These are phyloP conservation scores for Harringtonia aguacate DNA, from an alignment of 2,329 filamentous ascomycete species.

Conservation along the genomic window DNA sequence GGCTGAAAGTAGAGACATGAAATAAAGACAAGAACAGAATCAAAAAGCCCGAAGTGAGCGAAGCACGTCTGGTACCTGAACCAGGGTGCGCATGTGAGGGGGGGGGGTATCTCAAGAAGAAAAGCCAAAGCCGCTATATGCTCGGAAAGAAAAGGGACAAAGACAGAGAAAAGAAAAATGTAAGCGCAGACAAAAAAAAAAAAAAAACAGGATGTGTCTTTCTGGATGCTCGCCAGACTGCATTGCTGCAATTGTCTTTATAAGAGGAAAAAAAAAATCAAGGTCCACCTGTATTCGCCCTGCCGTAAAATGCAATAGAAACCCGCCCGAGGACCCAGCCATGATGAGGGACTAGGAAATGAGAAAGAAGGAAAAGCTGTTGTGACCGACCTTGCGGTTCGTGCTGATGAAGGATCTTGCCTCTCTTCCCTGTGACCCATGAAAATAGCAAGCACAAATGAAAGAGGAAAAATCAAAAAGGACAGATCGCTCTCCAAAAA, in stretches of 20 bases:
- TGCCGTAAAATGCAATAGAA: constrained; percentile 42
- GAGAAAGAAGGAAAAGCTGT: constrained; percentile 14
- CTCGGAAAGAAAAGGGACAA: constrained; percentile 18
- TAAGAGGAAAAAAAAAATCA: constrained; percentile 16
- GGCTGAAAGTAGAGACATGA: constrained; percentile 13
- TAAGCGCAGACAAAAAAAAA: constrained; percentile 13
- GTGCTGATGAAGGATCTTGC: constrained; percentile 19
- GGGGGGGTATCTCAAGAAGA: constrained; percentile 14
- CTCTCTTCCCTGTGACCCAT: constrained; percentile 18
- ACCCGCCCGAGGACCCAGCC: constrained; percentile 42
- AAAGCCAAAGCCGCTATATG: constrained; percentile 8
- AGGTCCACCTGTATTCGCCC: constrained; percentile 39
- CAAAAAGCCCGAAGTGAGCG: constrained; percentile 7
- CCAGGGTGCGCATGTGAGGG: constrained; percentile 4
- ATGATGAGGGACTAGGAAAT: constrained; percentile 33
- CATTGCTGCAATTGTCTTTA: constrained; percentile 13
- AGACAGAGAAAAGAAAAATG: constrained; percentile 13
- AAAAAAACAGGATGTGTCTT: constrained; percentile 1
- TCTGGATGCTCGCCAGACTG: constrained; percentile 9
- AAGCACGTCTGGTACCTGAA: constrained; percentile 3
- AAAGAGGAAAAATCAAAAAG: constrained; percentile 19
- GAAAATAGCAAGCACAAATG: constrained; percentile 27
- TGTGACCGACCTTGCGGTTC: constrained; percentile 40
- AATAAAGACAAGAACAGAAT: constrained; percentile 15
- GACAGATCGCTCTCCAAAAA: constrained; percentile 25